A percentile compares a stretch with the other conserved stretches of the same genome.
Conservation (phyloP, 2,329 filamentous ascomycete genomes). For the Lasiodiplodia hormozganensis region DNA sequence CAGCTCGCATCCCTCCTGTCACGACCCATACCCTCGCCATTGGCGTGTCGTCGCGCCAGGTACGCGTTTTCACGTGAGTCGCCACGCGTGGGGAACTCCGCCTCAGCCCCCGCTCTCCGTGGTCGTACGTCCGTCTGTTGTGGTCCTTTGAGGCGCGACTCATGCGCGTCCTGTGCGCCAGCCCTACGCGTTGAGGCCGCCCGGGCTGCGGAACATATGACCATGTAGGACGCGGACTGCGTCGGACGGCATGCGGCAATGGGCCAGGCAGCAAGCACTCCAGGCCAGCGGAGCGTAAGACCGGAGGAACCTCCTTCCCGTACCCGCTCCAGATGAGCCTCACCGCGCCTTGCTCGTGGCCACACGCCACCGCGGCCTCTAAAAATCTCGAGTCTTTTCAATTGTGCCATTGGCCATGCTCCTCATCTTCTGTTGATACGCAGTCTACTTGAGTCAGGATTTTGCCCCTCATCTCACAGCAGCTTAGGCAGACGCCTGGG, state of each 20-base stretch:
- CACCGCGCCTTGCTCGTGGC: background rate
- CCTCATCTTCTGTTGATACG: background rate
- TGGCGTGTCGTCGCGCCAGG: background rate
- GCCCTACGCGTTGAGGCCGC: constrained; percentile 7
- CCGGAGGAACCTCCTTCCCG: constrained; percentile 13
- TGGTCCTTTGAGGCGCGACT: constrained; percentile 5
- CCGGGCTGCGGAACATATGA: background rate
- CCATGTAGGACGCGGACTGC: background rate
- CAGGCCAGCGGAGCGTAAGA: constrained; percentile 13
- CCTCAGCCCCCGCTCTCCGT: background rate
- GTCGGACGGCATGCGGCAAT: constrained; percentile 9
- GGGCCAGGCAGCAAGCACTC: constrained; percentile 17
- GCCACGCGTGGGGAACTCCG: constrained; percentile 3
- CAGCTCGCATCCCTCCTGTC: background rate
- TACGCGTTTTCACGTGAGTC: constrained; percentile 20
- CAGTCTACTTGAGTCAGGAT: background rate
- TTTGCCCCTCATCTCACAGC: constrained; percentile 24
- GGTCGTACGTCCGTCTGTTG: background rate
- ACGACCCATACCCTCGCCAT: background rate
- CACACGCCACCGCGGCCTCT: background rate
- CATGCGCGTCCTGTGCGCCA: constrained; percentile 15
- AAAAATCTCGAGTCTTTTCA: background rate
- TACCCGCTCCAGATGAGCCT: constrained; percentile 12
- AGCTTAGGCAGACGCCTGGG: constrained; percentile 22
- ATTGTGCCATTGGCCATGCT: background rate